Conservation (phyloP, 805 yeast species). For the Lipomyces sp. region DNA sequence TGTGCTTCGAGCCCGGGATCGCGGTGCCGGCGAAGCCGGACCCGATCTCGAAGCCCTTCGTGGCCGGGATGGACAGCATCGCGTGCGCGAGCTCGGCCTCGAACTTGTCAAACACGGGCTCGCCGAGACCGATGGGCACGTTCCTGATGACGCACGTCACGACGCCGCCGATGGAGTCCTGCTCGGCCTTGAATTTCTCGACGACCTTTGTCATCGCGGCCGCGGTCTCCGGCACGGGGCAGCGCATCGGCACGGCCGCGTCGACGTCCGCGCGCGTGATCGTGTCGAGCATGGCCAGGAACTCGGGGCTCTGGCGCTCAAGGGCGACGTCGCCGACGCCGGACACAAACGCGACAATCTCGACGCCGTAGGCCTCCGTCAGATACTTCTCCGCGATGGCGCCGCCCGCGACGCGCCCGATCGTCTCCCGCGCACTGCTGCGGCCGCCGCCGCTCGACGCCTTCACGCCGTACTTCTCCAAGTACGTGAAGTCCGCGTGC, state of each 20-base stretch:
- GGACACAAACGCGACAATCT: constrained; percentile 95
- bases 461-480: constrained; percentile 84
- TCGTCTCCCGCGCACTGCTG: constrained; percentile 95
- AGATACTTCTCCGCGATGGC: constrained; percentile 95
- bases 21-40: constrained; percentile 90
- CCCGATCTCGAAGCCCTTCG: constrained; percentile 97
- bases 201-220: constrained; percentile 82
- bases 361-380: constrained; percentile 71
- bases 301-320: constrained; percentile 62
- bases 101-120: constrained; percentile 93
- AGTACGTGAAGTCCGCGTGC: constrained; percentile 94
- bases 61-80: constrained; percentile 95
- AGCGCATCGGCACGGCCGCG: constrained; percentile 82
- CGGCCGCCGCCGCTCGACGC: constrained; percentile 98
- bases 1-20: constrained; percentile 90
- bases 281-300: constrained; percentile 63
- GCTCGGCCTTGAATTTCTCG: constrained; percentile 76
- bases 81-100: constrained; percentile 97
- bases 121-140: constrained; percentile 94
- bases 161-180: constrained; percentile 96
- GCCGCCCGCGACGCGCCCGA: constrained; percentile 98
- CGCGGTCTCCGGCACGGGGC: constrained; percentile 74
- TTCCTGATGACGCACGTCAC: constrained; percentile 96
- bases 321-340: constrained; percentile 80
- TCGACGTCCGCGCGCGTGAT: constrained; percentile 89